Evolutionary conservation across 2,329 filamentous ascomycete species (phyloP), one percentile per base, ranked within the genome.

Genomic region (Arthrobotrys conoides): DNA sequence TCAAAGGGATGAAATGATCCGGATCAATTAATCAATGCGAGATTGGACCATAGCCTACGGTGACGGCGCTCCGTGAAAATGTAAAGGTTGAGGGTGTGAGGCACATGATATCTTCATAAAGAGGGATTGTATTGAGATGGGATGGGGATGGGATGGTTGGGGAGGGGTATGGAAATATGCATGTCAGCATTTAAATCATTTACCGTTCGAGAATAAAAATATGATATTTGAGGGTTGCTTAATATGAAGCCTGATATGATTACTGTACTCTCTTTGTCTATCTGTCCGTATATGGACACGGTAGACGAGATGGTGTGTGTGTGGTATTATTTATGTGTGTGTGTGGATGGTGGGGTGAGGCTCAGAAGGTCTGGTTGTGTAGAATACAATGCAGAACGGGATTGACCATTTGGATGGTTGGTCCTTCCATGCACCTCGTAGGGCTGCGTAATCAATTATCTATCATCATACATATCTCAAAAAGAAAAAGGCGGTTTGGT

Each of bases 131-230:
- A 44, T 44, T 10, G 8, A 10, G 8, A 14, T 38, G 36, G 2
- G 36, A 38, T 38, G 36, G 27, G 27, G 27, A 30, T 30, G 27
- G 27, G 27, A 8, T 3, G 27, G 27, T 3, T 30, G 27, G 27
- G 27, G 27, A 30, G 3, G 27, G 27, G 27, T 3, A 30, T 30
- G 27, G 27, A 44, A 44, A 44, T 55, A 73, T 73, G 70, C 70
- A 73, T 73, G 70, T 67, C 70, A 73, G 70, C 70, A 61, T 61
- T 72, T 66, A 72, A 73, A 61, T 38, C 70, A 51, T 38, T 22
- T 12, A 59, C 8, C 53, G 16, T 18, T 41, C 38, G 14, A n/a
- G 27, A 10, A 66, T 22, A 55, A 27, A 46, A 49, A 72, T 49
- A 16, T 20, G 30, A n/a, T 67, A 51, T 67, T 22, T 61, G 57